Evolutionary conservation across 768 basidiomycete species (phyloP), one percentile per base, ranked within the genome.

Genomic region (Suillus discolor): DNA sequence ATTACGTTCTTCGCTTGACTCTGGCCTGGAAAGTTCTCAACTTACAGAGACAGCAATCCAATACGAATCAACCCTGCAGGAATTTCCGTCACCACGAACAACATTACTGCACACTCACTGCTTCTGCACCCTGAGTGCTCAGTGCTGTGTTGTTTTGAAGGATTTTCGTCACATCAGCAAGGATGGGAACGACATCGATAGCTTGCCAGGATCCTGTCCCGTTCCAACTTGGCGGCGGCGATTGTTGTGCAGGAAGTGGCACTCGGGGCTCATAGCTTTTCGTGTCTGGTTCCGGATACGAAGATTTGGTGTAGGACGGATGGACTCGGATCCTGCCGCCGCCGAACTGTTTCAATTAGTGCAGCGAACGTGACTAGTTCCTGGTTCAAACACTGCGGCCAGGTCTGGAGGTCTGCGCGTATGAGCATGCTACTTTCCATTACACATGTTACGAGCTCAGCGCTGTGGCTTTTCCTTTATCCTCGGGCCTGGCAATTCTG

Each of bases 301-400:
- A 51, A 70, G 71, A 15, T 63, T 77, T 72, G 74, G 75, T 77
- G 71, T n/a, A n/a, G n/a, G 75, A 77, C 42, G 57, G 72, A 20
- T 74, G 36, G 36, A 36, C 36, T 36, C 36, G 68, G 67, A 71
- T 31, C 6, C 71, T 6, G 59, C 67, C 34, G 49, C 72, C 18
- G 59, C 72, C 16, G 64, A 70, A 16, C 1, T 66, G 31, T 65
- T 66, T n/a, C n/a, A n/a, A n/a, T n/a, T 38, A 65, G 70, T 42
- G 4, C 31, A 5, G 6, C 63, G 51, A 68, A 69, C 51, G 41
- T 69, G 65, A 67, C 67, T 6, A 31, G 31, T 31, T 31, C 31
- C 31, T 31, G 31, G 31, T 31, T 31, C 31, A 31, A 16, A 20
- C 31, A n/a, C n/a, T n/a, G n/a, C n/a, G n/a, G n/a, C n/a, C n/a